Percentiles rank a stretch among this genome's conserved stretches.
These are phyloP conservation scores for Naumovozyma dairenensis DNA, from an alignment of 805 yeast species.

Conservation along the genomic window DNA sequence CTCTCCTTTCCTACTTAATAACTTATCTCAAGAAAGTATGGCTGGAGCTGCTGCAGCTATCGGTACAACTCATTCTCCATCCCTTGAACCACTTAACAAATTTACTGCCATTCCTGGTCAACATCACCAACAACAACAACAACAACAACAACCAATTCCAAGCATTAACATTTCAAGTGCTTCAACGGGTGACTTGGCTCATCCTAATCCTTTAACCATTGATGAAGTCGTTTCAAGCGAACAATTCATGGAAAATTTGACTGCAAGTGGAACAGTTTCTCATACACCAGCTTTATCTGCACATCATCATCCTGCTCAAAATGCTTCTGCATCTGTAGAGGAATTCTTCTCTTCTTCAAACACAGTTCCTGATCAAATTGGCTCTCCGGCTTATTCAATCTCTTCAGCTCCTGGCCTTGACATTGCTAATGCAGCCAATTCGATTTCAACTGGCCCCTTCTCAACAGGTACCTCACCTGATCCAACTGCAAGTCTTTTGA, in stretches of 20 bases:
- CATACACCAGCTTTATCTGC: constrained; percentile 18
- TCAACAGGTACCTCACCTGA: constrained; percentile 6
- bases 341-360: constrained; percentile 38
- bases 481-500: constrained; percentile 20
- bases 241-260: constrained; percentile 27
- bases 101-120: not conserved
- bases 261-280: constrained; percentile 27
- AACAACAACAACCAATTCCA: no score
- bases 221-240: constrained; percentile 22
- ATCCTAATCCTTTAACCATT: no score
- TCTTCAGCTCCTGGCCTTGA: not conserved
- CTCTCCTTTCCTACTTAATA: constrained; percentile 13
- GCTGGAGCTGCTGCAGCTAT: no score
- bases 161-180: not conserved
- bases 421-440: not conserved
- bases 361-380: not conserved
- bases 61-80: constrained; percentile 4
- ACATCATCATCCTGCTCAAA: constrained; percentile 9
- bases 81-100: constrained; percentile 2
- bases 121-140: constrained; percentile 1
- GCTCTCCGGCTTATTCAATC: not conserved
- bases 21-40: constrained; percentile 8
- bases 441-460: not conserved
- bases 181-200: no score
- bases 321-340: constrained; percentile 37